These are phyloP conservation scores for Grosmannia penicillata DNA, from an alignment of 2,329 filamentous ascomycete genomes.

Conservation along the genomic window DNA sequence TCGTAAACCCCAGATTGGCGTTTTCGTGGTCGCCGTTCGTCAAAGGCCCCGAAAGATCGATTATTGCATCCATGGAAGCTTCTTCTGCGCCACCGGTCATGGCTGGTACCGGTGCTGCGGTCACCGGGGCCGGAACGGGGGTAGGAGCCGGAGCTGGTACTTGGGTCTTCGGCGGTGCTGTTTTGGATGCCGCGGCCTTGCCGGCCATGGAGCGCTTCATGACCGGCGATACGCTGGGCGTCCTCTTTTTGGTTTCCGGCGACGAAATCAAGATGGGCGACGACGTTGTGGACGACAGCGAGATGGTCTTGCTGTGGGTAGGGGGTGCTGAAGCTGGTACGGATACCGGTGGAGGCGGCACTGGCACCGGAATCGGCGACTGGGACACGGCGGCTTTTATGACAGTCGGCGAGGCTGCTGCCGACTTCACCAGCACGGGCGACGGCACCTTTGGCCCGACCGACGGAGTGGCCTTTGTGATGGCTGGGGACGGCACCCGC, in stretches of 20 bases:
- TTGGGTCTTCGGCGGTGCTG: constrained; percentile 3
- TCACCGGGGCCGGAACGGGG: constrained; percentile 8
- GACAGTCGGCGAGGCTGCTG: constrained; percentile 1
- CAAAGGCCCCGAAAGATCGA: constrained; percentile 6
- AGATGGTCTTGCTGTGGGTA: constrained; percentile 3
- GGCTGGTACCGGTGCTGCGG: constrained; percentile 9
- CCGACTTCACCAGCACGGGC: constrained; percentile 6
- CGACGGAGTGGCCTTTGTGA: background rate
- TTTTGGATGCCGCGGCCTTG: constrained; percentile 4
- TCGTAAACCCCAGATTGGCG: constrained; percentile 35
- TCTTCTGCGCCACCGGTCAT: constrained; percentile 7
- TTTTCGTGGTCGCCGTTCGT: constrained; percentile 8
- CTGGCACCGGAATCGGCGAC: constrained; percentile 1
- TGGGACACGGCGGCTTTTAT: constrained; percentile 11
- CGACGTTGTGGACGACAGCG: constrained; percentile 5
- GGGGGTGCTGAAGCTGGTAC: no score
- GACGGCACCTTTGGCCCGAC: constrained; percentile 2
- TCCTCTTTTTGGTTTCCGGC: constrained; percentile 11
- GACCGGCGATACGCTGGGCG: background rate
- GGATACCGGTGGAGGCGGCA: no score
- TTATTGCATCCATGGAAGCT: constrained; percentile 7
- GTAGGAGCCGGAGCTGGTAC: constrained; percentile 12
- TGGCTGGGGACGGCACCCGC: constrained; percentile 5
- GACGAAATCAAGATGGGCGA: constrained; percentile 9
- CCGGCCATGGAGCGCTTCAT: no score